A percentile compares a stretch with the other conserved stretches of the same genome.
Evolutionary conservation across 331 rosid genomes (phyloP).

Genomic region (Cydonia oblonga): DNA sequence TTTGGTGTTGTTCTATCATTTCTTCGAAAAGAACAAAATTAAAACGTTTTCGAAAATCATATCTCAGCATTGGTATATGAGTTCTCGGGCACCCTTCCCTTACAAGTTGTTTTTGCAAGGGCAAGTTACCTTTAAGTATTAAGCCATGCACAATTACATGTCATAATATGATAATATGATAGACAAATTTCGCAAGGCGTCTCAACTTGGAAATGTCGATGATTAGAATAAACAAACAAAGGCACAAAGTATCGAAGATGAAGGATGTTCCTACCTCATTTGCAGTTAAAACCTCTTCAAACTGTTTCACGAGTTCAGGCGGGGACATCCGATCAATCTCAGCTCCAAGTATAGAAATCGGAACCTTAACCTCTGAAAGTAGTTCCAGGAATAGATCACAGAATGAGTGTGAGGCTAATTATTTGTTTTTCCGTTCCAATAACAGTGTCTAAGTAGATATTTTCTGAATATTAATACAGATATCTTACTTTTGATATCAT

Average conservation of each 20-base stretch:
- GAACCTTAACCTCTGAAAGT: slow-evolving; percentile 43
- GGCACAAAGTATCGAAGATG: neutral
- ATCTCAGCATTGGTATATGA: neutral
- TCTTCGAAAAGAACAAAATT: neutral
- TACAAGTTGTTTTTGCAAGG: neutral
- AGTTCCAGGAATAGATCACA: neutral
- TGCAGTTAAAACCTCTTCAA: slow-evolving; percentile 29
- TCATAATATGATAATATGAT: neutral
- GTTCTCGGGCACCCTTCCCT: neutral
- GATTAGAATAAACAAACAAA: neutral
- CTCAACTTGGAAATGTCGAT: neutral
- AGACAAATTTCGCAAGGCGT: neutral
- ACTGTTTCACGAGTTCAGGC: slow-evolving; percentile 43
- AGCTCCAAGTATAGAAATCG: slow-evolving; percentile 56
- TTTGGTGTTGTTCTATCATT: neutral
- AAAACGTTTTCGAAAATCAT: neutral
- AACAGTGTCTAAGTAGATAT: neutral
- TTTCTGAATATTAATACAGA: neutral
- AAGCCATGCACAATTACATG: neutral
- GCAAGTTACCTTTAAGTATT: neutral
- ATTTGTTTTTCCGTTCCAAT: neutral
- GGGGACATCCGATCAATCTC: slow-evolving; percentile 42
- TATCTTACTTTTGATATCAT: slow-evolving; percentile 47
- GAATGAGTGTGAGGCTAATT: neutral
- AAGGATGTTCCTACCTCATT: slow-evolving; percentile 31